Evolutionary conservation across 2,329 filamentous ascomycete genomes (phyloP).

Genomic region (Phaeophleospora eucalypticola): DNA sequence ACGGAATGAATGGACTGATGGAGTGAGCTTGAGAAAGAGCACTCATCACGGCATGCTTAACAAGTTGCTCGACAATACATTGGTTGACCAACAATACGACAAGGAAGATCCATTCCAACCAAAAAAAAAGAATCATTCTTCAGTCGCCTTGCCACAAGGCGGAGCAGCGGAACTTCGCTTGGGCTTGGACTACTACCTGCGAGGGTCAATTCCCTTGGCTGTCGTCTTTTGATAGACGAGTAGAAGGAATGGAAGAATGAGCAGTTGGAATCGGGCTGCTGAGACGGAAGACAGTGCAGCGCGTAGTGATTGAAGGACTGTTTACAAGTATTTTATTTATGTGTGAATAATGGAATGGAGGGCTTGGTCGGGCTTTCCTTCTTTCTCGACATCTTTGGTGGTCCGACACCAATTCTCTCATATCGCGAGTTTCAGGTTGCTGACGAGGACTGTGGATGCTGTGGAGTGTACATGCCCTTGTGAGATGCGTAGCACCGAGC

Average conservation of each 20-base stretch:
- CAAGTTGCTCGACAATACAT: neutral
- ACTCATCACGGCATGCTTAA: neutral
- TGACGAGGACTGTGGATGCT: too few species aligned
- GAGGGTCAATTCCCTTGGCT: too few species aligned
- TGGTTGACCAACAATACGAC: neutral
- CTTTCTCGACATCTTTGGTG: too few species aligned
- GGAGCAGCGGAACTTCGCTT: neutral
- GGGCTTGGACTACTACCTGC: neutral
- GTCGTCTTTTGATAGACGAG: neutral
- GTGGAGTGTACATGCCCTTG: too few species aligned
- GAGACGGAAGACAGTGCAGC: neutral
- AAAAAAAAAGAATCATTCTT: neutral
- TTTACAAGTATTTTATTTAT: slow-evolving; percentile 1
- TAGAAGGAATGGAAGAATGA: too few species aligned
- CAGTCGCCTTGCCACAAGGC: neutral
- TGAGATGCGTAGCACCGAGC: too few species aligned
- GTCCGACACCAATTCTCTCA: too few species aligned
- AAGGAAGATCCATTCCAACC: too few species aligned
- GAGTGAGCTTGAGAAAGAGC: neutral
- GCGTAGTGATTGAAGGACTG: neutral
- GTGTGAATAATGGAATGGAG: slow-evolving; percentile 7
- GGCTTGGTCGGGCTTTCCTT: neutral
- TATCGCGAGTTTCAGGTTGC: neutral
- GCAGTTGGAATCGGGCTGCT: too few species aligned
- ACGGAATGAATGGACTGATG: slow-evolving; percentile 1